These are phyloP conservation scores for Moniliophthora roreri DNA, from an alignment of 1,284 basidiomycete species.

Conservation along the genomic window DNA sequence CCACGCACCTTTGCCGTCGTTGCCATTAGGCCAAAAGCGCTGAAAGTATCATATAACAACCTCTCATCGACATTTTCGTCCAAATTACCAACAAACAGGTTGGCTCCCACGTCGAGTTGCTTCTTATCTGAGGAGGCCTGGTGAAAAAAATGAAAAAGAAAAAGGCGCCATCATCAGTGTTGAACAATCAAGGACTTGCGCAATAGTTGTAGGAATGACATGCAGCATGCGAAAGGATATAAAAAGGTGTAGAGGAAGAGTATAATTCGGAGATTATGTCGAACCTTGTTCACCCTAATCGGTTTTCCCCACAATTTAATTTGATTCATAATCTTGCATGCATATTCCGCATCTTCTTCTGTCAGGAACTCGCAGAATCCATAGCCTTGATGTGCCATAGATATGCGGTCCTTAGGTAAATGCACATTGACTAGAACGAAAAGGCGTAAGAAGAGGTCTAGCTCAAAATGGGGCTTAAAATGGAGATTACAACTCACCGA, in stretches of 20 bases:
- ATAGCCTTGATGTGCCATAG: slow-evolving; percentile 97
- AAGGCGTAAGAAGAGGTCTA: slow-evolving; percentile 6
- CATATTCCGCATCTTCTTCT: slow-evolving; percentile 98
- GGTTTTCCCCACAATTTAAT: slow-evolving; percentile 99
- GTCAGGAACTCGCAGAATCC: slow-evolving; percentile 99
- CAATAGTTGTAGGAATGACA: no score
- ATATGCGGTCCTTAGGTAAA: slow-evolving; percentile 99
- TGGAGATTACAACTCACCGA: slow-evolving; percentile 62
- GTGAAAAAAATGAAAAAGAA: slow-evolving; percentile 13
- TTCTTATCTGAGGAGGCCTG: slow-evolving; percentile 96
- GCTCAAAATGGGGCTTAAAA: no score
- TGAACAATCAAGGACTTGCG: not conserved
- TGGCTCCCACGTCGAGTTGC: slow-evolving; percentile 96
- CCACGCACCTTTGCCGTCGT: slow-evolving; percentile 88
- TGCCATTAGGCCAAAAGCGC: slow-evolving; percentile 90
- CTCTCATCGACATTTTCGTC: slow-evolving; percentile 95
- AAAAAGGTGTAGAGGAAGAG: not conserved
- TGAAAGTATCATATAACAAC: slow-evolving; percentile 92
- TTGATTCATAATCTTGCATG: slow-evolving; percentile 99
- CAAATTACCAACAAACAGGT: slow-evolving; percentile 94
- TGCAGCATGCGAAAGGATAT: slow-evolving; percentile 8
- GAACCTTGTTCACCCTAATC: slow-evolving; percentile 95
- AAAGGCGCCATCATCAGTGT: slow-evolving; percentile 8
- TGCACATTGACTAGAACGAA: slow-evolving; percentile 84
- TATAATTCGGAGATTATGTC: slow-evolving; percentile 28